A percentile compares a stretch with the other conserved stretches of the same genome.
Evolutionary conservation across 2,329 filamentous ascomycete species (phyloP).

Genomic region (Colletotrichum liaoningense): DNA sequence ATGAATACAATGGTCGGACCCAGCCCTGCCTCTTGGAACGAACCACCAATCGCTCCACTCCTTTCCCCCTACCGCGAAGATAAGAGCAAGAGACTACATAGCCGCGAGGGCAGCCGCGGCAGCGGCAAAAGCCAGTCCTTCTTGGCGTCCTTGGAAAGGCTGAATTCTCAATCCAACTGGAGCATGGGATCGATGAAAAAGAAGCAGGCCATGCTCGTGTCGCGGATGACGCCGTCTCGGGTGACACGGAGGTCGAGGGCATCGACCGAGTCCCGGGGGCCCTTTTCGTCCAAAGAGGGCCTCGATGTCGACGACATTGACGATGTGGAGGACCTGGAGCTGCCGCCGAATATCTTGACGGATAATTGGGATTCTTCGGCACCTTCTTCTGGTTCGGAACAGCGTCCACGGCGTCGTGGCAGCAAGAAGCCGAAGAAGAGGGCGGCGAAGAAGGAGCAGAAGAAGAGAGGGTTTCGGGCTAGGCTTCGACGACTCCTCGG

Average conservation of each 20-base stretch:
- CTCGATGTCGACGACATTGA: background rate
- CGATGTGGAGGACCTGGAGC: background rate
- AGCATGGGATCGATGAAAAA: conserved; percentile 1
- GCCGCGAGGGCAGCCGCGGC: no score
- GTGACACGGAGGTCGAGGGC: background rate
- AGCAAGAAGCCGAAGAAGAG: background rate
- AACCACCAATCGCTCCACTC: no score
- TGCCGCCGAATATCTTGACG: background rate
- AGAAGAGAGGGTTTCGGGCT: conserved; percentile 3
- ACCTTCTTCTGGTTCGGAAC: background rate
- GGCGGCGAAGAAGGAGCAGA: background rate
- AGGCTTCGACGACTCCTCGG: conserved; percentile 3
- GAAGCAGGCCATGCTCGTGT: background rate
- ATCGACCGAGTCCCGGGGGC: conserved; percentile 7
- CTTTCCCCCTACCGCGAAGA: no score
- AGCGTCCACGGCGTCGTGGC: background rate
- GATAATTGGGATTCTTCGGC: background rate
- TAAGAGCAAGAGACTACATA: no score
- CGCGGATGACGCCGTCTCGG: background rate
- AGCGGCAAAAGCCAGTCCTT: background rate
- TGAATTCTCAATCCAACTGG: background rate
- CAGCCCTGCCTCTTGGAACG: no score
- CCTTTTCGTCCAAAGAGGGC: conserved; percentile 10
- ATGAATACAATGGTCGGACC: background rate
- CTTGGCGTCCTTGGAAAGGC: background rate